These are phyloP conservation scores for Teratosphaeria destructans DNA, from an alignment of 2,329 filamentous ascomycete genomes.

Conservation along the genomic window DNA sequence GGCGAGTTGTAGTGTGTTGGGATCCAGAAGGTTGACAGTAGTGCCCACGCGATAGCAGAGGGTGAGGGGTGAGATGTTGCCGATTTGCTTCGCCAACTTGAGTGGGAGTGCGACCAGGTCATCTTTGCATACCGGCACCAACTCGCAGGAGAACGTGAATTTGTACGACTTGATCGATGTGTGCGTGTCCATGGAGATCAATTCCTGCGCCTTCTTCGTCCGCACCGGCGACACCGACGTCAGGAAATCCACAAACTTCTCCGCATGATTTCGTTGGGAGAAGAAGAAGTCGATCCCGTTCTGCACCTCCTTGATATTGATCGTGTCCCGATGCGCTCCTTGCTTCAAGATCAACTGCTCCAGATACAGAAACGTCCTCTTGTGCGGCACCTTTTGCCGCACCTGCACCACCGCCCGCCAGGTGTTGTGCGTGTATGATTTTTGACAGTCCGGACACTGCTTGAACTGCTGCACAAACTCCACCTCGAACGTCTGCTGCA, in stretches of 20 bases:
- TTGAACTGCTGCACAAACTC: conserved; percentile 83
- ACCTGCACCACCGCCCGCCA: conserved; percentile 93
- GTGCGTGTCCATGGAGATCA: conserved; percentile 89
- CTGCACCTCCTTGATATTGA: conserved; percentile 96
- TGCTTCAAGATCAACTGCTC: conserved; percentile 97
- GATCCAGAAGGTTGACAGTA: conserved; percentile 79
- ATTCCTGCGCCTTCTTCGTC: conserved; percentile 76
- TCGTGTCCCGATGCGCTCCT: conserved; percentile 78
- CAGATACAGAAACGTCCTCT: conserved; percentile 72
- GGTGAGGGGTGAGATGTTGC: conserved; percentile 79
- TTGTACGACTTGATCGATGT: conserved; percentile 89
- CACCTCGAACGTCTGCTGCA: conserved; percentile 94
- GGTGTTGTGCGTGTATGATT: conserved; percentile 92
- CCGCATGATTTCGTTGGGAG: conserved; percentile 76
- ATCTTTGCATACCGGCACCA: conserved; percentile 94
- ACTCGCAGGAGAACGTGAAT: conserved; percentile 78
- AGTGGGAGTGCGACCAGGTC: conserved; percentile 90
- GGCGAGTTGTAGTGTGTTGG: conserved; percentile 79
- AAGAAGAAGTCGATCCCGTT: conserved; percentile 97
- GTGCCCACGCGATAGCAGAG: conserved; percentile 86
- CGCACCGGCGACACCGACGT: conserved; percentile 69
- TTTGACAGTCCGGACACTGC: conserved; percentile 89
- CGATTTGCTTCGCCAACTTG: conserved; percentile 73
- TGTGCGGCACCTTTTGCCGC: conserved; percentile 92
- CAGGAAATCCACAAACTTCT: conserved; percentile 86